These are phyloP conservation scores for Entrophospora sp. DNA, from an alignment of 192 early-diverging fungal genomes.

Conservation along the genomic window DNA sequence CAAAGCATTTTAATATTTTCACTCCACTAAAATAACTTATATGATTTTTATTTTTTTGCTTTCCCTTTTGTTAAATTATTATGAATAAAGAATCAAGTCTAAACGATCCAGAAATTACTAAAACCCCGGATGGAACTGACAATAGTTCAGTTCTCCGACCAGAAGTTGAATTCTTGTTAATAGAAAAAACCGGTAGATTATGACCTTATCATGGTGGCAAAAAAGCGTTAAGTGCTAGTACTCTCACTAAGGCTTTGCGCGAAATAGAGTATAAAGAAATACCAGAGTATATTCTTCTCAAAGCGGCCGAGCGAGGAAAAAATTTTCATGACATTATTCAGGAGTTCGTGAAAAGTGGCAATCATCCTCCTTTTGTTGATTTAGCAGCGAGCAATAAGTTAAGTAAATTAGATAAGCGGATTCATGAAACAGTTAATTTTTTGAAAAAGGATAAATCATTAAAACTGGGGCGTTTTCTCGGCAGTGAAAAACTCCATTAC, in stretches of 20 bases:
- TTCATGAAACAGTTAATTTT: conserved; percentile 19
- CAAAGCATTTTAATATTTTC: not conserved
- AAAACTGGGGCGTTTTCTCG: not conserved
- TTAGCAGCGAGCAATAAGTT: not conserved
- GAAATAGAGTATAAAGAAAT: conserved; percentile 16
- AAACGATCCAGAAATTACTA: not conserved
- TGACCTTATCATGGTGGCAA: conserved; percentile 2
- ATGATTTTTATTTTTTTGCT: conserved; percentile 5
- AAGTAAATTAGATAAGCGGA: not conserved
- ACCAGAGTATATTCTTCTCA: conserved; percentile 5
- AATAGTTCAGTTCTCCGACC: not conserved
- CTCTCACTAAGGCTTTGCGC: conserved; percentile 8
- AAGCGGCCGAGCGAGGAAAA: conserved; percentile 7
- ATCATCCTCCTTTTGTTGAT: conserved; percentile 11
- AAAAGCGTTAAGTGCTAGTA: conserved; percentile 14
- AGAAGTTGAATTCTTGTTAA: conserved; percentile 1
- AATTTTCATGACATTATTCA: conserved; percentile 13
- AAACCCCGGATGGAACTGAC: not conserved
- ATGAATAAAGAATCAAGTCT: conserved; percentile 3
- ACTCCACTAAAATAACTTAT: conserved; percentile 5
- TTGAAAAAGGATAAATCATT: not conserved
- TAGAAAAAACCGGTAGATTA: conserved; percentile 1
- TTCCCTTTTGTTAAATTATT: conserved; percentile 2
- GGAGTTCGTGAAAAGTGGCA: not conserved
- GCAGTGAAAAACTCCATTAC: conserved; percentile 9